Percentiles rank a stretch among this genome's conserved stretches.
Evolutionary conservation across 2,329 filamentous ascomycete species (phyloP).

Genomic region (Venturiaceae sp.): DNA sequence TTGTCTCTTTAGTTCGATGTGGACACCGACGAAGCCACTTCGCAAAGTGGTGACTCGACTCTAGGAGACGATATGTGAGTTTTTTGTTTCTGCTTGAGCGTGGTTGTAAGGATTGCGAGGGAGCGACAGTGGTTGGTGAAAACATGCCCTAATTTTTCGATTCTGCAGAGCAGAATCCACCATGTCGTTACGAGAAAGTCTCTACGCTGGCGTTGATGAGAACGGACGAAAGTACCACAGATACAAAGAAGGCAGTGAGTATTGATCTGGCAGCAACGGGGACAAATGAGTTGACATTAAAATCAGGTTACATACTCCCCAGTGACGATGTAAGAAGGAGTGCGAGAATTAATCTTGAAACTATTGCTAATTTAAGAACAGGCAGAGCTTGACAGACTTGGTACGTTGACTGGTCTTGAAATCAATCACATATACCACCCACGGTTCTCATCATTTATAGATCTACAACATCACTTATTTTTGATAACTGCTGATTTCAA

Average conservation of each 20-base stretch:
- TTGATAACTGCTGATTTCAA: slow-evolving; percentile 25
- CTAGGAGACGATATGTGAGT: slow-evolving; percentile 8
- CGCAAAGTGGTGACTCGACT: slow-evolving; percentile 6
- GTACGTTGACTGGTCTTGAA: neutral
- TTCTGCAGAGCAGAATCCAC: slow-evolving; percentile 3
- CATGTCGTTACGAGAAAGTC: slow-evolving; percentile 2
- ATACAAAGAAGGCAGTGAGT: slow-evolving; percentile 8
- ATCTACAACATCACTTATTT: slow-evolving; percentile 24
- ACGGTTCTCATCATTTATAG: slow-evolving; percentile 7
- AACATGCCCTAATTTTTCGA: neutral
- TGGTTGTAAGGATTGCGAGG: neutral
- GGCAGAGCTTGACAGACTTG: slow-evolving; percentile 7
- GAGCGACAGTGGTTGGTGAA: neutral
- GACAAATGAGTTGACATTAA: neutral
- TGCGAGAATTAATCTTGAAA: neutral
- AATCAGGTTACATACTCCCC: slow-evolving; percentile 4
- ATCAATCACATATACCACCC: too few species aligned
- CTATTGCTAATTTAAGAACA: neutral
- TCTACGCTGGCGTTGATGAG: slow-evolving; percentile 5
- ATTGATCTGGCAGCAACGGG: neutral
- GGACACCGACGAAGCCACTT: neutral
- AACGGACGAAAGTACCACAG: slow-evolving; percentile 7
- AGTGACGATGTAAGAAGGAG: slow-evolving; percentile 6
- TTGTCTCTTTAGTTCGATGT: neutral
- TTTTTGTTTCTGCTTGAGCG: neutral